phyloP scores from a whole-genome alignment of 2,329 filamentous ascomycete genomes.

The Lachnellula arida region DNA sequence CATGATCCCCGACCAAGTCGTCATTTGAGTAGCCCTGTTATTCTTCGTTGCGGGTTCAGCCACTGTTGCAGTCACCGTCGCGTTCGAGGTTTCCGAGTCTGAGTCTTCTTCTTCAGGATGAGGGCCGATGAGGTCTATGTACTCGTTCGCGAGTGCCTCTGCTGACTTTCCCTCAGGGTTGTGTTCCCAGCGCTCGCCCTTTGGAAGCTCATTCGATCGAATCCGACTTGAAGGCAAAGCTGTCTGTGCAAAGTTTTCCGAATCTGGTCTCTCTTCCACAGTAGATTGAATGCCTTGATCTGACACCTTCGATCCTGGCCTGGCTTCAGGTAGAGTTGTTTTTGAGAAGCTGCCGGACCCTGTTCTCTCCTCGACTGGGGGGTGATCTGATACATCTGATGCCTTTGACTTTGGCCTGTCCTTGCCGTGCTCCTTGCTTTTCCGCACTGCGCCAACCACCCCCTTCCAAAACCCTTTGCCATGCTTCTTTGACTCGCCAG shows the following conservation, averaged over 20 bases:
- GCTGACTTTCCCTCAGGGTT: background rate
- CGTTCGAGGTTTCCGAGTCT: background rate
- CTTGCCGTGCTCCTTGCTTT: background rate
- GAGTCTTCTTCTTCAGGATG: background rate
- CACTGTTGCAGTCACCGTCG: background rate
- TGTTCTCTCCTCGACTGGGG: background rate
- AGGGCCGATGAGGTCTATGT: background rate
- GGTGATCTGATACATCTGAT: background rate
- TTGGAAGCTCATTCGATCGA: background rate
- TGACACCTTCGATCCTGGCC: too few relatives aligned
- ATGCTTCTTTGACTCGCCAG: background rate
- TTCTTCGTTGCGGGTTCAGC: background rate
- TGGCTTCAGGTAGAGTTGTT: background rate
- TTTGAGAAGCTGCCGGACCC: background rate
- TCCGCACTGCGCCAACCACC: background rate
- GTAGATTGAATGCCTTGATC: background rate
- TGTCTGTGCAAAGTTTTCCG: background rate
- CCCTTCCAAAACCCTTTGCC: background rate
- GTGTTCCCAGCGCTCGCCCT: background rate
- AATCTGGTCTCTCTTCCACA: background rate
- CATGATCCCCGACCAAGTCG: background rate
- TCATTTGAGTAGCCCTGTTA: background rate
- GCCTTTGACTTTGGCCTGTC: background rate
- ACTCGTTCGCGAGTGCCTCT: background rate
- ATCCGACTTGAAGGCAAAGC: background rate